Conservation (phyloP, 2,329 filamentous ascomycete genomes). For the Hypoxylon sp. region DNA sequence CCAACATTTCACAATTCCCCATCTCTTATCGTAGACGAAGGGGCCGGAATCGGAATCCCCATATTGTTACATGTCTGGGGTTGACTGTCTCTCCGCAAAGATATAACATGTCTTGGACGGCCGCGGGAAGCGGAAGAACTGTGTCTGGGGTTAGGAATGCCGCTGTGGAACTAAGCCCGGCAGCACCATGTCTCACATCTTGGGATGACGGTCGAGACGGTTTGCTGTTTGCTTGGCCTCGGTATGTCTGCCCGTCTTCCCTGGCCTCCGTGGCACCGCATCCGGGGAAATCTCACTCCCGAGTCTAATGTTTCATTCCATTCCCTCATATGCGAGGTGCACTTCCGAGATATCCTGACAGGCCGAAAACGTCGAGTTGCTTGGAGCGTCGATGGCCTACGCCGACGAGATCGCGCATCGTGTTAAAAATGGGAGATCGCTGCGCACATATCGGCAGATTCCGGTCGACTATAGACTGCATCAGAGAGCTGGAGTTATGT, state of each 20-base stretch:
- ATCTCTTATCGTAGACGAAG: neutral
- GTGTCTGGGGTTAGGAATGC: constrained; percentile 14
- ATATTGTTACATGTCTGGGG: neutral
- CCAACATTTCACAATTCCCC: neutral
- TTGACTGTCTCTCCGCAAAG: constrained; percentile 1
- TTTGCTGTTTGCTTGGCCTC: constrained; percentile 3
- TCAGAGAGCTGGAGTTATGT: neutral
- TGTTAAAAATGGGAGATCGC: neutral
- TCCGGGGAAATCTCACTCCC: constrained; percentile 12
- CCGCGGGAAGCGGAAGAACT: constrained; percentile 13
- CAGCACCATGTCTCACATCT: constrained; percentile 8
- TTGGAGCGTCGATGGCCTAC: neutral
- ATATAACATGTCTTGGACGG: constrained; percentile 1
- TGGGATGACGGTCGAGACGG: constrained; percentile 17
- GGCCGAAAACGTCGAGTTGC: neutral
- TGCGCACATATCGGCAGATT: neutral
- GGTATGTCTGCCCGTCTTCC: constrained; percentile 7
- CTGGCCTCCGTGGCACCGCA: constrained; percentile 11
- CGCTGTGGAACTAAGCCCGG: neutral
- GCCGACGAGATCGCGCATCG: neutral
- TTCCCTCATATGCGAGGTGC: neutral
- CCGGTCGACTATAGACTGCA: neutral
- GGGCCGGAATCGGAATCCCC: constrained; percentile 8
- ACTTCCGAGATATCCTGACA: neutral
- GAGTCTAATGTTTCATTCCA: constrained; percentile 6